A percentile compares a stretch with the other conserved stretches of the same genome.
phyloP scores from a whole-genome alignment of 192 early-diverging fungal species.

The Allomyces javanicus region DNA sequence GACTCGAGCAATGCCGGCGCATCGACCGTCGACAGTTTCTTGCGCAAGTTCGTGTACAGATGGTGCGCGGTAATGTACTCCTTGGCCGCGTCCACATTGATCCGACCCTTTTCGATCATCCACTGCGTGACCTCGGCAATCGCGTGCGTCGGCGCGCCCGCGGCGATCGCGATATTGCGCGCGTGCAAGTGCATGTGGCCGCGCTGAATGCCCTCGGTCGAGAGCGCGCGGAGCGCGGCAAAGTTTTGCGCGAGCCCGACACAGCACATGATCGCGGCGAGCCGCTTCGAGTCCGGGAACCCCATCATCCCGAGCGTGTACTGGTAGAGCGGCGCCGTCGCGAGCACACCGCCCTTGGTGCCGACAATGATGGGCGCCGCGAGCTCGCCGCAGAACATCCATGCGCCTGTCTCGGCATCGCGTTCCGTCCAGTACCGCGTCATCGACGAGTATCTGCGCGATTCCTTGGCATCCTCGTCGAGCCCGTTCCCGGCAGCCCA shows the following conservation, averaged over 20 bases:
- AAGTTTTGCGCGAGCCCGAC: slow-evolving; percentile 62
- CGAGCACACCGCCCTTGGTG: slow-evolving; percentile 52
- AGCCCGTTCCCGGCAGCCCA: slow-evolving; percentile 27
- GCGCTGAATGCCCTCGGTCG: slow-evolving; percentile 54
- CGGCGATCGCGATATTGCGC: slow-evolving; percentile 42
- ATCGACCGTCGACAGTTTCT: neutral
- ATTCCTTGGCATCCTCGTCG: neutral
- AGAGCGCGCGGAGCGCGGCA: slow-evolving; percentile 48
- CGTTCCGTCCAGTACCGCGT: slow-evolving; percentile 57
- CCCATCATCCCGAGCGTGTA: slow-evolving; percentile 46
- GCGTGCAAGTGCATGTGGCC: slow-evolving; percentile 48
- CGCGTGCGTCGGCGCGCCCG: slow-evolving; percentile 42
- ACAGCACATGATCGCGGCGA: slow-evolving; percentile 41
- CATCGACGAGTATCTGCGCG: slow-evolving; percentile 31
- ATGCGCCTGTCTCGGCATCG: slow-evolving; percentile 14
- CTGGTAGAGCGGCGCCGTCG: slow-evolving; percentile 46
- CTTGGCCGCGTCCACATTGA: slow-evolving; percentile 34
- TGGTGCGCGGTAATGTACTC: slow-evolving; percentile 36
- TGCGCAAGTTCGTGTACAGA: slow-evolving; percentile 7
- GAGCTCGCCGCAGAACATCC: slow-evolving; percentile 41
- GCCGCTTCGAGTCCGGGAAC: slow-evolving; percentile 34
- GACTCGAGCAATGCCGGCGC: too few relatives aligned
- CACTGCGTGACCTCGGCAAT: slow-evolving; percentile 42
- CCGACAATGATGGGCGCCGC: slow-evolving; percentile 50
- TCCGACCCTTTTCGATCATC: slow-evolving; percentile 46